Evolutionary conservation across 1,284 basidiomycete species (phyloP), one percentile per base, ranked within the genome.

Genomic region (Veloporphyrellus conicus): DNA sequence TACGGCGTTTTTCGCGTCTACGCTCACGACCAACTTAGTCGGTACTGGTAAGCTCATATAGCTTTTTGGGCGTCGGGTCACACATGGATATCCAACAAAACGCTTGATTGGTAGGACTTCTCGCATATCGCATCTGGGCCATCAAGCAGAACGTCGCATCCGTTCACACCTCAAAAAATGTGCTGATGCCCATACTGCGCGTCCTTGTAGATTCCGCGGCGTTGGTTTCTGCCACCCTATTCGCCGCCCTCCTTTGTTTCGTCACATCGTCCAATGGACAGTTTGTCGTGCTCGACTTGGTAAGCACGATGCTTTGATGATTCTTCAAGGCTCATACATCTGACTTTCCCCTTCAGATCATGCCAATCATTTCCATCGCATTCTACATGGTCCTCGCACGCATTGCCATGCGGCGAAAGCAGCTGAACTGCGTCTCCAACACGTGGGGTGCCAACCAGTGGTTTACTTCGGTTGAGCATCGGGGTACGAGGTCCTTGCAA

Each of bases 281-380:
- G n/a, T 68, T 63, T 44, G 58, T 69, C 25, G 32, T 68, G 9
- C 55, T 68, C 11, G 68, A 70, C 53, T 59, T 68, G 53, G 68
- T 67, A 34, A 37, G 60, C 25, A 27, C 6, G n/a, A 25, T 31
- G 36, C 19, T 19, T 40, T 25, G 5, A 25, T 25, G 23, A 8
- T 25, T 25, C 23, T 25, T 25, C 4, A 8, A 25, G 23, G 8
- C 23, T 25, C 23, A 25, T n/a, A n/a, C 31, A 15, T 4, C 6
- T 9, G n/a, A 16, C 6, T 16, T 6, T 6, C 32, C 16, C 32
- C 18, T 10, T 36, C 18, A 36, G 34, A 20, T 36, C 10, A 36
- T 36, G 34, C 37, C 37, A 9, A 38, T 38, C 15, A 38, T 39
- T 18, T 27, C 22, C 2, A 28, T 39, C 25, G 37, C 37, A 6